Conservation (phyloP, 306 rosid genomes). For the Glycine latifolia region DNA sequence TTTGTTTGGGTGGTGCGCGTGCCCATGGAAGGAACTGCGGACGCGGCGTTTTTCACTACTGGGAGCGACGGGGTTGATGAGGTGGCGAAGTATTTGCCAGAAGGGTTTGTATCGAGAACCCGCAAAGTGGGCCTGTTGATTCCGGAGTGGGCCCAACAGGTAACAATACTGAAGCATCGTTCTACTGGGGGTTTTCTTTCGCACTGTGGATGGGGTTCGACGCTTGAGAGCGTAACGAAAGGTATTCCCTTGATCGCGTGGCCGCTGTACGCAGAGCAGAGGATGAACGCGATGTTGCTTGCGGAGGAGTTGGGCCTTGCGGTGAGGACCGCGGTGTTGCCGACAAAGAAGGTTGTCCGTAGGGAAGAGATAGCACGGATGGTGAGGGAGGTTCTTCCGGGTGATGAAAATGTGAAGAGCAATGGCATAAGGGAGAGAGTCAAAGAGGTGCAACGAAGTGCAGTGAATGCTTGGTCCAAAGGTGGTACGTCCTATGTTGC, state of each 20-base stretch:
- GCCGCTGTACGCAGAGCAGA: constrained; percentile 72
- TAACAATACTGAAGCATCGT: constrained; percentile 47
- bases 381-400: constrained; percentile 48
- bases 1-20: constrained; percentile 76
- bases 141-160: constrained; percentile 59
- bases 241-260: constrained; percentile 65
- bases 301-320: constrained; percentile 61
- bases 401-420: neutral
- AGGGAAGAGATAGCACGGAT: constrained; percentile 52
- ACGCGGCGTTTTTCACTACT: constrained; percentile 30
- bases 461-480: neutral
- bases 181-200: constrained; percentile 58
- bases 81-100: constrained; percentile 1
- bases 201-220: constrained; percentile 68
- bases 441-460: constrained; percentile 40
- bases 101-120: constrained; percentile 28
- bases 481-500: constrained; percentile 52
- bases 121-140: constrained; percentile 37
- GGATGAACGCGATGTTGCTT: constrained; percentile 58
- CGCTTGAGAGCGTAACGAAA: constrained; percentile 56
- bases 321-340: constrained; percentile 33
- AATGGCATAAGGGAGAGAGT: constrained; percentile 36
- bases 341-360: constrained; percentile 47
- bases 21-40: constrained; percentile 38
- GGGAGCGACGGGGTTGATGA: neutral